A percentile compares a stretch with the other conserved stretches of the same genome.
Evolutionary conservation across 2,329 filamentous ascomycete genomes (phyloP).

Genomic region (Colletotrichum lindemuthianum): DNA sequence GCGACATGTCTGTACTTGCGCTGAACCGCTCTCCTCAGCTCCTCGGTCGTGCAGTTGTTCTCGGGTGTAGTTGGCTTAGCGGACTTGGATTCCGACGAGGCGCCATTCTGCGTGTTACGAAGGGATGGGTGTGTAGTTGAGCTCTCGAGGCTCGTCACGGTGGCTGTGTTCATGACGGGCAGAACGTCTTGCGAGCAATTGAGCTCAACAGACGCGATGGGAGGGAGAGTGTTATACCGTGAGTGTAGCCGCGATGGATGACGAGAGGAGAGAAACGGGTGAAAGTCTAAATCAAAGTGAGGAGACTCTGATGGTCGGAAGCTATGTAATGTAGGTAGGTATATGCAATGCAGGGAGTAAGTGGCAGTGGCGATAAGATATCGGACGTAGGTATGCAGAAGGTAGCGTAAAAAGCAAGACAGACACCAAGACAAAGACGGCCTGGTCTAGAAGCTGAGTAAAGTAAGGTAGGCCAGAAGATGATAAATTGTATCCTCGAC

Average conservation of each 20-base stretch:
- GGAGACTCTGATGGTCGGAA: conserved; percentile 15
- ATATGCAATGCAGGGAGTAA: conserved; percentile 33
- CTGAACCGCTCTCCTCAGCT: conserved; percentile 51
- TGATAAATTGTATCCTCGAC: conserved; percentile 24
- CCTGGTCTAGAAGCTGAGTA: conserved; percentile 14
- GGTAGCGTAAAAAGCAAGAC: conserved; percentile 1
- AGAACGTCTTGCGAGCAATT: conserved; percentile 21
- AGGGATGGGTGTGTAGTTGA: conserved; percentile 24
- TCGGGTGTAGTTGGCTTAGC: conserved; percentile 22
- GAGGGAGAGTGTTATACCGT: not conserved
- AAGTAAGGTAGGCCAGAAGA: conserved; percentile 8
- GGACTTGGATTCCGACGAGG: conserved; percentile 32
- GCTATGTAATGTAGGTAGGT: conserved; percentile 16
- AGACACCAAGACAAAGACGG: conserved; percentile 13
- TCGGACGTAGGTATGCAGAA: conserved; percentile 25
- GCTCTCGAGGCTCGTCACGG: conserved; percentile 43
- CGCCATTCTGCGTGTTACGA: conserved; percentile 34
- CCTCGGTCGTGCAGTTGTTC: conserved; percentile 37
- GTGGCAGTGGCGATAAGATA: conserved; percentile 37
- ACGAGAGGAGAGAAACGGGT: conserved; percentile 12
- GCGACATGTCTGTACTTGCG: conserved; percentile 92
- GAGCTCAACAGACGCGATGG: not conserved
- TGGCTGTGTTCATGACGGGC: conserved; percentile 53
- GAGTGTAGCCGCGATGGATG: conserved; percentile 4
- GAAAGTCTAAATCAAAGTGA: conserved; percentile 21